A percentile compares a stretch with the other conserved stretches of the same genome.
These are phyloP conservation scores for Evansstolkia leycettana DNA, from an alignment of 495 filamentous ascomycete genomes.

Conservation along the genomic window DNA sequence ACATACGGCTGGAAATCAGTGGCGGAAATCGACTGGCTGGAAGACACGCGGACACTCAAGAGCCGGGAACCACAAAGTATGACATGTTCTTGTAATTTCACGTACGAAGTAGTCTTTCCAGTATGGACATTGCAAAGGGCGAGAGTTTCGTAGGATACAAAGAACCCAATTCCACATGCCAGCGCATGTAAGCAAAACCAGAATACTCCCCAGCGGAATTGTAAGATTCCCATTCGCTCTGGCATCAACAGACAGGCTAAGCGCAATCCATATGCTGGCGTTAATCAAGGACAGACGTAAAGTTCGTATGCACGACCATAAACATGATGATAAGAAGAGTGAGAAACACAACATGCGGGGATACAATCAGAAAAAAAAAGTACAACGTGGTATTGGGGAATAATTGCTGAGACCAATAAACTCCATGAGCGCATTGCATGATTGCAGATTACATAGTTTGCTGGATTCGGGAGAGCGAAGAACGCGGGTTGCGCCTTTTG, in stretches of 20 bases:
- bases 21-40: no score
- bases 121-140: no score
- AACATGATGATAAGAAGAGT: slow-evolving; percentile 6
- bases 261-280: not conserved
- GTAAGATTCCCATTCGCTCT: not conserved
- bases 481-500: no score
- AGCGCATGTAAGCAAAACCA: no score
- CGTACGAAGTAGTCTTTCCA: no score
- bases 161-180: no score
- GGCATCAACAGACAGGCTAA: not conserved
- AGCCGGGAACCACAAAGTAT: no score
- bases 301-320: slow-evolving; percentile 1
- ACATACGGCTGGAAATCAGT: no score
- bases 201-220: no score
- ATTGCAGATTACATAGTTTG: not conserved
- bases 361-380: not conserved
- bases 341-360: not conserved
- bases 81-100: no score
- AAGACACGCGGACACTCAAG: no score
- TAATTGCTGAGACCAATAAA: not conserved
- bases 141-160: no score
- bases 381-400: not conserved
- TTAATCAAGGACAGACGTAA: slow-evolving; percentile 2
- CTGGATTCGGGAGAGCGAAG: not conserved
- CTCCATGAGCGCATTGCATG: not conserved